Base-by-base conservation (phyloP, 495 filamentous ascomycete species). In the Talaromyces proteolyticus region DNA sequence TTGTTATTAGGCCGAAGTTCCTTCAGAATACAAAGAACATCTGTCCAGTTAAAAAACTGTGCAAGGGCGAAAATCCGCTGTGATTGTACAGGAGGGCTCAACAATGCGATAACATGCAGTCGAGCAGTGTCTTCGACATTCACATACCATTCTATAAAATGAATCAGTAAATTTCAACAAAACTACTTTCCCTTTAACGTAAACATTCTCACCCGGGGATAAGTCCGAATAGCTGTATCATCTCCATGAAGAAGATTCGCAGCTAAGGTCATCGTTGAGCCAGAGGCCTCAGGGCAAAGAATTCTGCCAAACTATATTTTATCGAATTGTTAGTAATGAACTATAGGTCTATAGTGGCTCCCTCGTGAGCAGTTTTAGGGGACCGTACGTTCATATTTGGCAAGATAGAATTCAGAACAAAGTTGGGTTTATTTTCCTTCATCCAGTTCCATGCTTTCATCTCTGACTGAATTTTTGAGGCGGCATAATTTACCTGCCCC, bases 401-500 rank as follows among this genome's bases (percentile, higher is more conserved):
- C 36, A 79, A 66, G 2, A 82, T 53, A 5, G 71, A 40, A 36
- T 76, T 78, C 47, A 79, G 59, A 0, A 56, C 60, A 51, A 79
- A 80, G 0, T 49, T n/a, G 0, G 74, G 73, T 47, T 70, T 69
- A 17, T 76, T 44, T 42, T 76, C 68, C 7, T 70, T 62, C 5
- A 72, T 53, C 39, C 77, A 81, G 47, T 68, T 57, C 76, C 75
- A 82, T 7, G 75, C 54, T 2, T 62, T 61, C 47, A 60, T 69
- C 61, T 82, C 79, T 1, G 70, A 71, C 11, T 66, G 64, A 6
- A 67, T 68, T 58, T 84, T 81, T 53, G 69, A 72, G 0, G 75
- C 77, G 0, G 51, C 53, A 53, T 84, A 82, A 1, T 77, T 69
- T 22, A 57, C 42, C 16, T 48, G 57, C 59, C 1, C 66, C 26